Percentiles rank a stretch among this genome's conserved stretches.
Conservation (phyloP, 768 basidiomycete species). For the Rickenella mellea region DNA sequence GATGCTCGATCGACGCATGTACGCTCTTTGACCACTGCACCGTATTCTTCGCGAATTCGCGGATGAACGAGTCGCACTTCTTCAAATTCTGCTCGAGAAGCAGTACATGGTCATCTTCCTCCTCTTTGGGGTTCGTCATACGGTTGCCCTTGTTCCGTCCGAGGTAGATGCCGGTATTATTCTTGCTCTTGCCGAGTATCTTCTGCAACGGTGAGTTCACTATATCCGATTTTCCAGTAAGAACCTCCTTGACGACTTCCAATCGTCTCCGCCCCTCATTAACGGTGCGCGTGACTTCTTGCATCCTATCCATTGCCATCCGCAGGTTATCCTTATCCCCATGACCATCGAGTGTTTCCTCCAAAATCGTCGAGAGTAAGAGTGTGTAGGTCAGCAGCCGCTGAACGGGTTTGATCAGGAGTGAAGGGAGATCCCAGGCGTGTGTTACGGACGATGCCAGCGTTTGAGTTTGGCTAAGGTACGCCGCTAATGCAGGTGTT, state of each 20-base stretch:
- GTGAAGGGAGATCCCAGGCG: constrained; percentile 87
- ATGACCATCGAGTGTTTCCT: constrained; percentile 63
- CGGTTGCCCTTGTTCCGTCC: constrained; percentile 46
- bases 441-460: constrained; percentile 67
- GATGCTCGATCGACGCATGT: constrained; percentile 34
- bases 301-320: constrained; percentile 47
- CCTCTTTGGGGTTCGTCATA: constrained; percentile 25
- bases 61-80: constrained; percentile 45
- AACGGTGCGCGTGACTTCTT: constrained; percentile 64
- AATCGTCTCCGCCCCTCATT: constrained; percentile 70
- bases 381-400: constrained; percentile 91
- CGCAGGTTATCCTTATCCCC: constrained; percentile 52
- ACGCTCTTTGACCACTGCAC: constrained; percentile 54
- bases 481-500: constrained; percentile 52
- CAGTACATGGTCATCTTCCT: constrained; percentile 42
- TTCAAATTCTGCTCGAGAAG: constrained; percentile 48
- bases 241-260: constrained; percentile 72
- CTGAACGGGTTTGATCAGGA: constrained; percentile 97
- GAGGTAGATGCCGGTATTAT: constrained; percentile 38
- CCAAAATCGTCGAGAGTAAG: constrained; percentile 66
- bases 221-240: constrained; percentile 22
- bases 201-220: constrained; percentile 29
- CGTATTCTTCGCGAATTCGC: constrained; percentile 51
- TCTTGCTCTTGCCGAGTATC: constrained; percentile 20
- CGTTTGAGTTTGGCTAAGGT: constrained; percentile 56